A percentile compares a stretch with the other conserved stretches of the same genome.
phyloP scores from a whole-genome alignment of 805 yeast genomes.

The Dipodascopsis tothii region DNA sequence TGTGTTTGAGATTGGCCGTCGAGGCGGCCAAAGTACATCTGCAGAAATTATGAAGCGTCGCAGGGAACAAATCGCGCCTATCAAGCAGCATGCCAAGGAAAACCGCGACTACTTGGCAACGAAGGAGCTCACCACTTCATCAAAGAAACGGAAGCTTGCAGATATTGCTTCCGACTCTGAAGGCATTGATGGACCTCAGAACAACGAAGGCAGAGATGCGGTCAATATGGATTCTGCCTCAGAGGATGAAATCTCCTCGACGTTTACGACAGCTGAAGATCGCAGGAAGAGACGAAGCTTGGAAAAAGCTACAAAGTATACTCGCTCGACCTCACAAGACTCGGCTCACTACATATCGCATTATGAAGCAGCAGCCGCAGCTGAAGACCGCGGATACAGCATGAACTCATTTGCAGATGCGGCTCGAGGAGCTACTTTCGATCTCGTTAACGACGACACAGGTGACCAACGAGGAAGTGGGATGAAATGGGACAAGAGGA shows the following conservation, averaged over 20 bases:
- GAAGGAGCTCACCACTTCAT: not conserved
- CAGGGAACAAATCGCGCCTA: slow-evolving; percentile 80
- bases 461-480: too few relatives aligned
- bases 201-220: not conserved
- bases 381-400: slow-evolving; percentile 73
- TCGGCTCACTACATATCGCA: slow-evolving; percentile 77
- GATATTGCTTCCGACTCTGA: not conserved
- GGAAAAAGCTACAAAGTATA: not conserved
- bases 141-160: not conserved
- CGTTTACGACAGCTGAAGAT: slow-evolving; percentile 36
- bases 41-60: slow-evolving; percentile 79
- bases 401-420: slow-evolving; percentile 67
- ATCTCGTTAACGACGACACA: slow-evolving; percentile 69
- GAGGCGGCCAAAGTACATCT: slow-evolving; percentile 45
- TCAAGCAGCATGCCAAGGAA: slow-evolving; percentile 71
- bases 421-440: slow-evolving; percentile 81
- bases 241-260: slow-evolving; percentile 34
- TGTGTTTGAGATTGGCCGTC: slow-evolving; percentile 78
- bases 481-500: slow-evolving; percentile 55
- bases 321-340: slow-evolving; percentile 36
- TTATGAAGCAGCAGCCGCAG: slow-evolving; percentile 70
- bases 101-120: not conserved
- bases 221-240: slow-evolving; percentile 32
- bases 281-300: not conserved
- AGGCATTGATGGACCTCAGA: slow-evolving; percentile 31